Conservation (phyloP, 1,284 basidiomycete genomes). For the Fomitiporia mediterranea region DNA sequence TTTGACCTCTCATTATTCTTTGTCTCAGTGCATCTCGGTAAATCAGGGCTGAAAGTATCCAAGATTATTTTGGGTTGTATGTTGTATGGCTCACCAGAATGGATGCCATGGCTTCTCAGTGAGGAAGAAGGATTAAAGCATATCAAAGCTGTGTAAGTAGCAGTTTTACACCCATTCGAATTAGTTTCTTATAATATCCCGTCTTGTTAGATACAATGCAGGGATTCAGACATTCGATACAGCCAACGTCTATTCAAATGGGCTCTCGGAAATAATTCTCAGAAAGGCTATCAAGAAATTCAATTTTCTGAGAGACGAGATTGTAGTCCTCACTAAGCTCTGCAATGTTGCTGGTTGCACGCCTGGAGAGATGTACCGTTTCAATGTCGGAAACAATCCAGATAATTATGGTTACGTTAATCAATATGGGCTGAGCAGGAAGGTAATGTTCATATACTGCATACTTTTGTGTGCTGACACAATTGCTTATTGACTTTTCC, state of each 20-base stretch:
- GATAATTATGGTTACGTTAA: conserved; percentile 34
- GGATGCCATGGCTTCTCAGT: conserved; percentile 32
- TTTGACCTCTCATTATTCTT: not conserved
- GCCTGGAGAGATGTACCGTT: not conserved
- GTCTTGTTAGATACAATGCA: conserved; percentile 27
- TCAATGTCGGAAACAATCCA: conserved; percentile 1
- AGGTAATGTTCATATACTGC: conserved; percentile 31
- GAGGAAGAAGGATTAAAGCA: conserved; percentile 33
- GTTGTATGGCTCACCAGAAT: conserved; percentile 37
- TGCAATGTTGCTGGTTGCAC: no score
- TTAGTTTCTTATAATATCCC: no score
- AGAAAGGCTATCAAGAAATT: conserved; percentile 76
- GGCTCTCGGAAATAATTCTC: conserved; percentile 68
- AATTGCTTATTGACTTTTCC: no score
- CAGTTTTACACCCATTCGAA: not conserved
- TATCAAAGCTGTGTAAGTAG: conserved; percentile 30
- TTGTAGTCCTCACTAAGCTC: conserved; percentile 80
- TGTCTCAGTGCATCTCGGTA: conserved; percentile 40
- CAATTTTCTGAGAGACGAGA: conserved; percentile 66
- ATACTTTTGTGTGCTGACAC: no score
- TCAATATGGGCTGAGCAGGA: conserved; percentile 36
- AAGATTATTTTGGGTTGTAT: conserved; percentile 46
- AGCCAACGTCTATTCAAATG: conserved; percentile 59
- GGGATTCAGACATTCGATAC: conserved; percentile 45
- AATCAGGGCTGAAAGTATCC: conserved; percentile 48